Conservation (phyloP, 2,329 filamentous ascomycete species). For the Aspergillus sp. region DNA sequence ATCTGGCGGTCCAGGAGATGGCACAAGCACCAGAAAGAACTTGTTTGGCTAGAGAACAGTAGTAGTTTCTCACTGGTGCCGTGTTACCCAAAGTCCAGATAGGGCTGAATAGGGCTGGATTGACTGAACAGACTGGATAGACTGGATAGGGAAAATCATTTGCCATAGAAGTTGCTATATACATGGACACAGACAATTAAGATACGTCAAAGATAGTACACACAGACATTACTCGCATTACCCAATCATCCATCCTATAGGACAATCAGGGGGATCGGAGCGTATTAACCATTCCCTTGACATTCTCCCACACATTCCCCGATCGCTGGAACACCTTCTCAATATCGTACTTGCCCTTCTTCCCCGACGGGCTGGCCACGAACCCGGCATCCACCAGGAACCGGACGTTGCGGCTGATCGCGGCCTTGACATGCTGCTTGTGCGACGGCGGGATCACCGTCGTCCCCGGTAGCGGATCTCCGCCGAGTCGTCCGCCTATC, state of each 20-base stretch:
- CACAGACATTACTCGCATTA: conserved; percentile 1
- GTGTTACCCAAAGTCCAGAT: no score
- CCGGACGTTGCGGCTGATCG: conserved; percentile 7
- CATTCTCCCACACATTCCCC: conserved; percentile 9
- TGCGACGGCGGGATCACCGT: conserved; percentile 4
- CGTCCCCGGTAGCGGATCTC: background rate
- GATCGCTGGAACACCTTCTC: conserved; percentile 9
- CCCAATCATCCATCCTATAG: conserved; percentile 3
- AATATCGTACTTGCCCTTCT: conserved; percentile 8
- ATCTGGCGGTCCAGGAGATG: no score
- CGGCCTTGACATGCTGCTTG: conserved; percentile 7
- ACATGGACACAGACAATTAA: no score
- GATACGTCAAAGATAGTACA: background rate
- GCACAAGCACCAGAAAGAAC: no score
- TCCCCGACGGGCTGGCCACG: conserved; percentile 8
- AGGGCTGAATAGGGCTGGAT: no score
- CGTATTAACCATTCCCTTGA: conserved; percentile 7
- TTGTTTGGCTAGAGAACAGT: no score
- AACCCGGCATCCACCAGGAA: conserved; percentile 8
- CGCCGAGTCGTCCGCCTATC: conserved; percentile 5
- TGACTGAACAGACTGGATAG: no score
- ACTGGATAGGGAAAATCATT: no score
- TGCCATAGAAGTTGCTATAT: no score
- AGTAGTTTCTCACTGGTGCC: no score
- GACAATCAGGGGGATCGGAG: background rate